Base-by-base conservation (phyloP, 2,329 filamentous ascomycete species). In the Aschersonia sp. region DNA sequence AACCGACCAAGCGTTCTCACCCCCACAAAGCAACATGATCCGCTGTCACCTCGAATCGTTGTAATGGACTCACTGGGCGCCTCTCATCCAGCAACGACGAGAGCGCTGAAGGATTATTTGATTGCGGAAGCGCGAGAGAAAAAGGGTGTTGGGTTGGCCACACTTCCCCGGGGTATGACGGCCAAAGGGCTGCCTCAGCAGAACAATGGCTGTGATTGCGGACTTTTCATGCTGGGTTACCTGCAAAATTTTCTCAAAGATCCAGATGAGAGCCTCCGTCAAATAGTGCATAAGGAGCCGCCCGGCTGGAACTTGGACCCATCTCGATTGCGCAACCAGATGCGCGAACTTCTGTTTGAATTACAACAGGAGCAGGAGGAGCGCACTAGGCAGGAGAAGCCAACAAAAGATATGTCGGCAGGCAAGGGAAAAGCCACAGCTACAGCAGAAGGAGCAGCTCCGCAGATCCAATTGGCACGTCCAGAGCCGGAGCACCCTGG, bases 161-260 rank as follows among this genome's bases (percentile, higher is more conserved):
- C 63, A 11, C 35, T 54, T 40, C 57, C 62, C 4, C 56, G 68
- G 32, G 70, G 71, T 4, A 79, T 85, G 69, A 87, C 79, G 40
- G 86, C 85, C 5, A 83, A 77, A 50, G 71, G 74, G 6, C 82
- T 95, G 11, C 90, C 92, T 0, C 67, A 76, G 51, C 92, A 98
- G 62, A 66, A 77, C 45, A 97, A 98, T 58, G 84, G 75, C 55
- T 89, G 78, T 51, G 92, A 98, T 60, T 98, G 92, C 57, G 92
- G 92, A 7, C 68, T 95, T 0, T 98, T 84, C 55, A 68, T 97
- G 4, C 68, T 95, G 4, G 84, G 82, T 2, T 98, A 97, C 57
- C 72, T 94, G 47, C 77, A 87, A 53, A 80, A 84, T 52, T 95
- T 98, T 52, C 73, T 94, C 12, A 72, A 78, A 46, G 67, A 87